Percentiles rank a stretch among this genome's conserved stretches.
Conservation (phyloP, 2,329 filamentous ascomycete species). For the Fusarium secorum region DNA sequence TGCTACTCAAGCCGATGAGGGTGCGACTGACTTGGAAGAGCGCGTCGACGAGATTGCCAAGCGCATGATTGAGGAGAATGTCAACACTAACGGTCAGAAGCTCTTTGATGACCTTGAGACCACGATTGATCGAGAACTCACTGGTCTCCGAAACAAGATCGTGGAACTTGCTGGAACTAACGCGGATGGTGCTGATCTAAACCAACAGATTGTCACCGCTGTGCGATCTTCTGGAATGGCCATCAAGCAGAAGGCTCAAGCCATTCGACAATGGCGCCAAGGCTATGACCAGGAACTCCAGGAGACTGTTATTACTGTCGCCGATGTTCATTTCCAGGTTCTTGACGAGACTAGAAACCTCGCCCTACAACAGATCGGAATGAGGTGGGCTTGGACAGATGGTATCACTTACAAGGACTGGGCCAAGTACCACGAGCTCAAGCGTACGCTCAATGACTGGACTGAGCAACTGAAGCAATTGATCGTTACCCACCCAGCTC, state of each 20-base stretch:
- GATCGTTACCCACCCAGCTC: slow-evolving; percentile 75
- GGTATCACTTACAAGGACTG: slow-evolving; percentile 97
- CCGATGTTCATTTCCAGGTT: slow-evolving; percentile 82
- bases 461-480: slow-evolving; percentile 80
- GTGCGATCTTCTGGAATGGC: slow-evolving; percentile 74
- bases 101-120: slow-evolving; percentile 74
- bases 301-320: slow-evolving; percentile 72
- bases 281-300: slow-evolving; percentile 75
- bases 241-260: slow-evolving; percentile 80
- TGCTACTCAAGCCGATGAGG: slow-evolving; percentile 83
- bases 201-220: slow-evolving; percentile 54
- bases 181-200: slow-evolving; percentile 52
- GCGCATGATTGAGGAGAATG: slow-evolving; percentile 67
- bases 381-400: slow-evolving; percentile 95
- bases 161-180: slow-evolving; percentile 66
- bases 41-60: slow-evolving; percentile 66
- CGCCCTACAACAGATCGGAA: slow-evolving; percentile 88
- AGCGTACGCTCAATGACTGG: slow-evolving; percentile 84
- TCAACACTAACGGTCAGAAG: slow-evolving; percentile 69
- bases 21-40: slow-evolving; percentile 75
- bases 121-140: slow-evolving; percentile 69
- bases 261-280: slow-evolving; percentile 78
- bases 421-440: slow-evolving; percentile 91
- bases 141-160: slow-evolving; percentile 72
- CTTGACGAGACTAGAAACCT: slow-evolving; percentile 84